Base-by-base conservation (phyloP, 164 flowering plant species). In the Vitis rotundifolia region DNA sequence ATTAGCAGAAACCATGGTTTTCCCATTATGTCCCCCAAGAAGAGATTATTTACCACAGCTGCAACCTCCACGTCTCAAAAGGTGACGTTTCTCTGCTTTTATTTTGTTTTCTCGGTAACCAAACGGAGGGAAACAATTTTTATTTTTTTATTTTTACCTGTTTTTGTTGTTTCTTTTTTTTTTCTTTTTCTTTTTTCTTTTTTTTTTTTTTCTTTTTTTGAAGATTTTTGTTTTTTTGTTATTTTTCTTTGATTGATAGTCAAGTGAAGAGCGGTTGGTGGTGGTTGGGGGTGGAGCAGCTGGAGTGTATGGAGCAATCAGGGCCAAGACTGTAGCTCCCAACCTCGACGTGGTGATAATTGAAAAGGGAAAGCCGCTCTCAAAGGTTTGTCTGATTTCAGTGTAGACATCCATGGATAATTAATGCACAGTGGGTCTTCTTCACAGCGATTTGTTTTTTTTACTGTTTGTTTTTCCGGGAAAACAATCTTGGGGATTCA, bases 251-350 rank as follows among this genome's bases (percentile, higher is more conserved):
- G 14, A 44, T 54, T 71, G 44, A 22, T 66, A 81, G 82, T 11
- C 66, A n/a, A 67, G 68, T 61, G 87, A 87, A 71, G 88, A 87
- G 76, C 66, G 84, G 9, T 68, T 92, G 75, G 88, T 90, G 68
- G 97, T 92, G 31, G 90, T 92, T 14, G 97, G 94, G 0, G 97
- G 89, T 69, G 97, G 97, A 68, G 91, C 92, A 9, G 95, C 97
- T 9, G 97, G 94, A 64, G 84, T 92, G 2, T 92, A 78, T 69
- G 97, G 89, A 53, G 94, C 97, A 37, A 85, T 90, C 64, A 83
- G 91, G 75, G 94, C 97, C 62, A 88, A 92, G 66, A 82, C 84
- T 26, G 9, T 88, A 14, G 91, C 92, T 2, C 91, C 97, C 49
- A 63, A 86, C 50, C 85, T 92, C 37, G 81, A 84, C 49, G 94